Evolutionary conservation across 164 flowering plant species (phyloP), one percentile per base, ranked within the genome.

Genomic region (Paratinospora sagittata): DNA sequence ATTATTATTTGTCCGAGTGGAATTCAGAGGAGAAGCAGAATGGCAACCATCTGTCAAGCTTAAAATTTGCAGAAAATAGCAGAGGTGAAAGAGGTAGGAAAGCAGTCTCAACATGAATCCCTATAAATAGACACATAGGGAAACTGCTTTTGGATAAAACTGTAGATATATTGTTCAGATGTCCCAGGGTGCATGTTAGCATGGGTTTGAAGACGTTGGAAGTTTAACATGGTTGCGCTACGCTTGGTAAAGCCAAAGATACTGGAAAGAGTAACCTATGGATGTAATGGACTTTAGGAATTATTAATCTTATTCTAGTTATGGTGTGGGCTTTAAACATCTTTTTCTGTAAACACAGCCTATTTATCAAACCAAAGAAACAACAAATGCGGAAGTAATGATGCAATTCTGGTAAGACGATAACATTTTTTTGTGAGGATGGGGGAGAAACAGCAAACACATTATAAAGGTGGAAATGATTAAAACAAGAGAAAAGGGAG

Each of bases 1-100:
- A 84, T 19, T 93, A 93, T 73, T 93, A 93, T 78, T 6, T 81
- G 75, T 74, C 84, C 6, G 98, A 93, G 74, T 93, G 97, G 98
- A 82, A 57, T 45, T 63, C 75, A 1, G 57, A 76, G 23, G 98
- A 93, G 82, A 82, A 82, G 71, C 83, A 84, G 66, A 77, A 76
- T 36, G 92, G 91, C 4, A 76, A 77, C 12, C 97, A 93, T 73
- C 71, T 43, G 5, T 78, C 79, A 60, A 88, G 97, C 78, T 30
- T 84, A 77, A 93, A 85, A 77, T 93, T 93, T 76, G 89, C 98
- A 24, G 86, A 82, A 16, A 91, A 85, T 70, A 85, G 97, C 82
- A 80, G 62, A 73, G 82, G 86, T 60, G 97, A 93, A 80, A 84
- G 93, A 75, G 89, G 91, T 24, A 57, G 75, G 74, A 84, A 73